Conservation (phyloP, 768 basidiomycete genomes). For the Rhodocollybia butyracea region DNA sequence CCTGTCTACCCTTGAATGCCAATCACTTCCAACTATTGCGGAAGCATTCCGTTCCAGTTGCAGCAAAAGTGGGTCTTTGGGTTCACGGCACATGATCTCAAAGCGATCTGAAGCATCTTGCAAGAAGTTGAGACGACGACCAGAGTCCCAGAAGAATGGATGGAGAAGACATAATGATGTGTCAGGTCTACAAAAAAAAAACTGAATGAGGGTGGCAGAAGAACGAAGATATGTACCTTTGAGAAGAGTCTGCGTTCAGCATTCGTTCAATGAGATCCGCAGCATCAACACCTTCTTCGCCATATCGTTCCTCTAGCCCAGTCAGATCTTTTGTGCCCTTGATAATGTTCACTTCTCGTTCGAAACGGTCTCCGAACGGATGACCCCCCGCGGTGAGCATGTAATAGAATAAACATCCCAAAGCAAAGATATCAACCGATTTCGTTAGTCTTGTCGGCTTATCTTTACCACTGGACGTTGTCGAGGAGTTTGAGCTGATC, state of each 20-base stretch:
- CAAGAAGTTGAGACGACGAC: conserved; percentile 84
- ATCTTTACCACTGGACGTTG: conserved; percentile 29
- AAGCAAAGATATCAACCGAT: conserved; percentile 93
- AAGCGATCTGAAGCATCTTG: conserved; percentile 97
- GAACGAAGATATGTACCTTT: conserved; percentile 53
- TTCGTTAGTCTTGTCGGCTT: conserved; percentile 80
- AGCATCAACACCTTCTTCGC: conserved; percentile 94
- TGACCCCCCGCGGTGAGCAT: conserved; percentile 86
- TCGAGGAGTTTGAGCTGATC: conserved; percentile 19
- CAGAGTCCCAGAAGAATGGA: conserved; percentile 96
- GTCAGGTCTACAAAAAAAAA: conserved; percentile 59
- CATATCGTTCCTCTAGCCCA: conserved; percentile 53
- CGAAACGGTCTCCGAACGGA: conserved; percentile 91
- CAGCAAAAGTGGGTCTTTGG: conserved; percentile 72
- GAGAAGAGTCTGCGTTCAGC: conserved; percentile 72
- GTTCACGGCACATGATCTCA: conserved; percentile 95
- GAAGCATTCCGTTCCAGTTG: conserved; percentile 69
- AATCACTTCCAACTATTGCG: conserved; percentile 83
- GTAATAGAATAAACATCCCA: conserved; percentile 95
- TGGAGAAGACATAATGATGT: conserved; percentile 85
- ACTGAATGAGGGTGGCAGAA: conserved; percentile 5
- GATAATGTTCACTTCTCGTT: conserved; percentile 92
- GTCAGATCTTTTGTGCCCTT: conserved; percentile 73
- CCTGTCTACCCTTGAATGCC: conserved; percentile 84
- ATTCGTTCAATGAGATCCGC: conserved; percentile 75